Evolutionary conservation across 495 filamentous ascomycete genomes (phyloP).

Genomic region (Corynascus novoguineensis): DNA sequence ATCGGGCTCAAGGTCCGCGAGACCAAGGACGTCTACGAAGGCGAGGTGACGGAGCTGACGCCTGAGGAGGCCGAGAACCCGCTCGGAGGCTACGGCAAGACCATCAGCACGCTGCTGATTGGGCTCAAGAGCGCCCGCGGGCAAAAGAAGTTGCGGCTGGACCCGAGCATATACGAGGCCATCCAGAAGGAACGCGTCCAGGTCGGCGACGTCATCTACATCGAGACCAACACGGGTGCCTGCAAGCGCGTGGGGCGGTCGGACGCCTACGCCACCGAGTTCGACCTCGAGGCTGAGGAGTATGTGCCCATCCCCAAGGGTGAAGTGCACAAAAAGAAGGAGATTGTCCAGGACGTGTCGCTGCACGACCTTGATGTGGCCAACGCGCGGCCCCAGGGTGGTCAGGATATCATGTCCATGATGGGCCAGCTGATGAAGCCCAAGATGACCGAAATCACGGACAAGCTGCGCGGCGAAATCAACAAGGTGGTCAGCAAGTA

Average conservation of each 20-base stretch:
- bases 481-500: slow-evolving; percentile 98
- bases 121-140: slow-evolving; percentile 86
- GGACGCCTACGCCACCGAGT: slow-evolving; percentile 95
- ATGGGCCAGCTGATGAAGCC: slow-evolving; percentile 99
- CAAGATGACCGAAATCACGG: slow-evolving; percentile 97
- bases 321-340: slow-evolving; percentile 99
- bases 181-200: slow-evolving; percentile 97
- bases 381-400: slow-evolving; percentile 89
- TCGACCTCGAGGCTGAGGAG: slow-evolving; percentile 96
- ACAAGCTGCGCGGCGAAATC: slow-evolving; percentile 91
- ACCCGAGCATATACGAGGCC: slow-evolving; percentile 97
- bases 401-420: slow-evolving; percentile 99
- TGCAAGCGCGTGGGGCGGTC: slow-evolving; percentile 94
- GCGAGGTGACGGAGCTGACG: slow-evolving; percentile 91
- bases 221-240: slow-evolving; percentile 95
- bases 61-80: slow-evolving; percentile 98
- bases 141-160: slow-evolving; percentile 92
- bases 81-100: slow-evolving; percentile 90
- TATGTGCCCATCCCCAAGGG: slow-evolving; percentile 98
- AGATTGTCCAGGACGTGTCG: slow-evolving; percentile 98
- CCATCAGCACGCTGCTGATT: slow-evolving; percentile 84
- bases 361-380: slow-evolving; percentile 95
- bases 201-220: slow-evolving; percentile 95
- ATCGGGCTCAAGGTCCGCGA: slow-evolving; percentile 95
- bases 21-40: slow-evolving; percentile 97